Evolutionary conservation across 2,329 filamentous ascomycete genomes (phyloP).

Genomic region (Cercospora sp.): DNA sequence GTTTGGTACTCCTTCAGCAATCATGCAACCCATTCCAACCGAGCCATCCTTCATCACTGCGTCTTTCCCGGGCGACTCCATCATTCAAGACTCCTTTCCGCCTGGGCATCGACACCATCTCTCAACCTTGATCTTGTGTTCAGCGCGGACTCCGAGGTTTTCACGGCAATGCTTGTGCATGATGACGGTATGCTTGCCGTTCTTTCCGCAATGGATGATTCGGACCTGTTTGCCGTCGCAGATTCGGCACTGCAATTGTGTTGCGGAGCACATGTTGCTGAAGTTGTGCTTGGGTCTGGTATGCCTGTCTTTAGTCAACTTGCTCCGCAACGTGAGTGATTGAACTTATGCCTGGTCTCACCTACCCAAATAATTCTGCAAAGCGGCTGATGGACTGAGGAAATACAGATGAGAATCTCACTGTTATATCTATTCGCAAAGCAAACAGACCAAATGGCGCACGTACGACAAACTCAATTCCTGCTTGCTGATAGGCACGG

Average conservation of each 20-base stretch:
- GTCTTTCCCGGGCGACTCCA: not conserved
- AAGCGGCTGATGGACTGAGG: not conserved
- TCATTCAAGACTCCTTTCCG: not conserved
- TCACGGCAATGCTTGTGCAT: not conserved
- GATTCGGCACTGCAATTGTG: not conserved
- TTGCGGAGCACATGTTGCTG: not conserved
- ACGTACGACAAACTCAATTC: not conserved
- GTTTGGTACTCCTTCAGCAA: not conserved
- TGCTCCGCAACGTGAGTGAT: not conserved
- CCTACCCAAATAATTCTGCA: not conserved
- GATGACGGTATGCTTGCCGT: not conserved
- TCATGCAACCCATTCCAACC: not conserved
- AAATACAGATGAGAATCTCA: not conserved
- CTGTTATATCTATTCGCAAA: not conserved
- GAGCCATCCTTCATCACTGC: not conserved
- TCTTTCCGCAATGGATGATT: not conserved
- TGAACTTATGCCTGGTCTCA: not conserved
- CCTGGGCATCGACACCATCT: not conserved
- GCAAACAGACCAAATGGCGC: not conserved
- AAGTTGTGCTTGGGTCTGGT: not conserved
- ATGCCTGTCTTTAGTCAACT: not conserved
- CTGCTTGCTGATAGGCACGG: not conserved
- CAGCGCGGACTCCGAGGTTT: not conserved
- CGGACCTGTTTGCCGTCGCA: not conserved
- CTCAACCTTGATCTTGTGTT: not conserved